These are phyloP conservation scores for Purpureocillium takamizusanense DNA, from an alignment of 2,329 filamentous ascomycete genomes.

Conservation along the genomic window DNA sequence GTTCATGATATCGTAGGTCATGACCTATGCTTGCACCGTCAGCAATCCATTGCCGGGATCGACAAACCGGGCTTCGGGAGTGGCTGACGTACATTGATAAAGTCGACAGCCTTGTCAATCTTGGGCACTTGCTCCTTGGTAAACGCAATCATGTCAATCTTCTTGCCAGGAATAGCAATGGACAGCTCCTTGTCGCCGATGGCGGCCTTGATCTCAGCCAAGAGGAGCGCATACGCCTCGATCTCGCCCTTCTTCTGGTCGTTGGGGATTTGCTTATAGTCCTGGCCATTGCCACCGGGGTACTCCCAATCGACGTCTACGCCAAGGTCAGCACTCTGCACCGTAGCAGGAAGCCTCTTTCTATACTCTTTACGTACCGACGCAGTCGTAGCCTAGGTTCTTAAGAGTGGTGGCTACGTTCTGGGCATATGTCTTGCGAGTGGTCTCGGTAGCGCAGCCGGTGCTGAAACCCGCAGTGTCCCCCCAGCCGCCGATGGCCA, in stretches of 20 bases:
- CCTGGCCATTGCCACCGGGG: slow-evolving; percentile 54
- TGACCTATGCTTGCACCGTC: slow-evolving; percentile 29
- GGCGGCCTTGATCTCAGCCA: slow-evolving; percentile 46
- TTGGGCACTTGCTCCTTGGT: slow-evolving; percentile 43
- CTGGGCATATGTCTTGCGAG: slow-evolving; percentile 42
- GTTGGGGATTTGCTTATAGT: slow-evolving; percentile 58
- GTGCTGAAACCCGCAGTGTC: slow-evolving; percentile 47
- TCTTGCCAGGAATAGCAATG: slow-evolving; percentile 55
- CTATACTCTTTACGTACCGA: slow-evolving; percentile 28
- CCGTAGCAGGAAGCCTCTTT: no score
- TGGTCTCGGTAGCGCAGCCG: slow-evolving; percentile 36
- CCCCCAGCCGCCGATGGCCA: slow-evolving; percentile 59
- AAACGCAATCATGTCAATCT: slow-evolving; percentile 60
- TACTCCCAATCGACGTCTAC: slow-evolving; percentile 61
- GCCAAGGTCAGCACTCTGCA: neutral
- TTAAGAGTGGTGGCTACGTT: slow-evolving; percentile 47
- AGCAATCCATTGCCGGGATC: neutral
- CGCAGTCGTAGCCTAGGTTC: slow-evolving; percentile 49
- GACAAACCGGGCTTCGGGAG: no score
- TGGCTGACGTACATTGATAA: slow-evolving; percentile 44
- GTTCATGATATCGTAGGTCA: slow-evolving; percentile 68
- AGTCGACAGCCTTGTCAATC: slow-evolving; percentile 53
- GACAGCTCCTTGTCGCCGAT: slow-evolving; percentile 56
- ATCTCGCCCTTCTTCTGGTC: slow-evolving; percentile 50
- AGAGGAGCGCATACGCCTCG: slow-evolving; percentile 49